Percentiles rank a stretch among this genome's conserved stretches.
phyloP scores from a whole-genome alignment of 441 rosid species.

The Croton setiger region DNA sequence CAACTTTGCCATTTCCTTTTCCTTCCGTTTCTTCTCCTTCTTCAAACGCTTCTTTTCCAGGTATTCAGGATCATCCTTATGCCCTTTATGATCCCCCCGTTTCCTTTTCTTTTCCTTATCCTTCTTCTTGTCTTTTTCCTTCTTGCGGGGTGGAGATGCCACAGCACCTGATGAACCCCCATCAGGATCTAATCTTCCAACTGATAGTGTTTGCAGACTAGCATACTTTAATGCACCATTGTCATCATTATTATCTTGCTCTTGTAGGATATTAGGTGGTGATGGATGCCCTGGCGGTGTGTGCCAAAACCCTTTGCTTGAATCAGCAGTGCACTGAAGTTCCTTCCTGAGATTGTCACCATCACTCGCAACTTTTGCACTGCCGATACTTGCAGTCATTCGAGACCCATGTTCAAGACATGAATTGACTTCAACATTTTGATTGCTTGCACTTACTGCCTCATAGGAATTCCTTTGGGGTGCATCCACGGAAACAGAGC shows the following conservation, averaged over 20 bases:
- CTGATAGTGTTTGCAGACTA: constrained; percentile 65
- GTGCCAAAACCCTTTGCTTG: constrained; percentile 52
- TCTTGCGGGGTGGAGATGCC: constrained; percentile 31
- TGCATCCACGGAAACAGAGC: constrained; percentile 96
- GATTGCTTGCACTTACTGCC: constrained; percentile 75
- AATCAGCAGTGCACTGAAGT: constrained; percentile 97
- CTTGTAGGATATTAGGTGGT: constrained; percentile 43
- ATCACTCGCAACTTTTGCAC: constrained; percentile 68
- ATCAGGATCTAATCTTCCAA: constrained; percentile 31
- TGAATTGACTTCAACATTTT: constrained; percentile 83
- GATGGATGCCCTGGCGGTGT: constrained; percentile 40
- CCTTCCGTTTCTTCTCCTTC: constrained; percentile 80
- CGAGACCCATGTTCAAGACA: constrained; percentile 83
- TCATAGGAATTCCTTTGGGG: constrained; percentile 75
- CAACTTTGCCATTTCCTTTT: constrained; percentile 74
- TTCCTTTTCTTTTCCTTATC: constrained; percentile 63
- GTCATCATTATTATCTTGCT: constrained; percentile 47
- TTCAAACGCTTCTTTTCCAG: constrained; percentile 71
- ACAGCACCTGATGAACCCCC: constrained; percentile 27
- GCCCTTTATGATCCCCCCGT: constrained; percentile 42
- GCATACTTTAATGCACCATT: constrained; percentile 52
- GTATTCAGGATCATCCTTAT: constrained; percentile 56
- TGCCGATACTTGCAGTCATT: constrained; percentile 94
- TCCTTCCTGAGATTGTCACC: constrained; percentile 76
- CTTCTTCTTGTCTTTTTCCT: constrained; percentile 57